phyloP scores from a whole-genome alignment of 805 yeast species.

The Pichia californica region DNA sequence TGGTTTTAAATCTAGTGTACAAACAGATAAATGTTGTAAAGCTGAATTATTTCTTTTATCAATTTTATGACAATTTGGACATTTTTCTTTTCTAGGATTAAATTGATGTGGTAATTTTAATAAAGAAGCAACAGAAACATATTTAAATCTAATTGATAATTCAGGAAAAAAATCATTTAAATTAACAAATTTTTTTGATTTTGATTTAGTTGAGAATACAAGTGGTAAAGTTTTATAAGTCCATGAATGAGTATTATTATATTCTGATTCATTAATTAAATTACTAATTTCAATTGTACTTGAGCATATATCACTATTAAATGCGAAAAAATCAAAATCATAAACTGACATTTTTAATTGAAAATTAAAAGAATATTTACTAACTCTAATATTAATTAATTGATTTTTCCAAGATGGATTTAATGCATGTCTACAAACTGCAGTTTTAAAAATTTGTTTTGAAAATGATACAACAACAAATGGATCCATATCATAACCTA shows the following conservation, averaged over 20 bases:
- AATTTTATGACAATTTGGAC: slow-evolving; percentile 75
- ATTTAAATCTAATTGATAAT: slow-evolving; percentile 13
- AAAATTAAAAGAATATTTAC: slow-evolving; percentile 57
- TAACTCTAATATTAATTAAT: slow-evolving; percentile 69
- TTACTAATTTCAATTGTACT: slow-evolving; percentile 49
- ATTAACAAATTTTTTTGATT: slow-evolving; percentile 6
- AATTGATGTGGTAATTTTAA: slow-evolving; percentile 1
- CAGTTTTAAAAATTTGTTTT: slow-evolving; percentile 76
- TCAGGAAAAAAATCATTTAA: slow-evolving; percentile 4
- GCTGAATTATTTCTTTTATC: slow-evolving; percentile 48
- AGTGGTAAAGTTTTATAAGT: slow-evolving; percentile 10
- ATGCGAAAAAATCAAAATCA: slow-evolving; percentile 80
- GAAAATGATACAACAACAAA: slow-evolving; percentile 91
- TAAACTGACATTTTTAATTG: slow-evolving; percentile 65
- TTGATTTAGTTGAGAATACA: slow-evolving; percentile 6
- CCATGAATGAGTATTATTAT: slow-evolving; percentile 8
- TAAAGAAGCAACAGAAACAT: slow-evolving; percentile 8
- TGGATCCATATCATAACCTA: slow-evolving; percentile 94
- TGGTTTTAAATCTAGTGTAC: slow-evolving; percentile 43
- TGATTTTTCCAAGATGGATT: slow-evolving; percentile 75
- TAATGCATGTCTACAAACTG: slow-evolving; percentile 74
- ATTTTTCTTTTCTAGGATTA: slow-evolving; percentile 43
- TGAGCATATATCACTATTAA: slow-evolving; percentile 75
- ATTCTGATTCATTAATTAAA: slow-evolving; percentile 15
- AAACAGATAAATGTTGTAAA: slow-evolving; percentile 86